Evolutionary conservation across 768 basidiomycete genomes (phyloP), one percentile per base, ranked within the genome.

Genomic region (Mycena sanguinolenta): DNA sequence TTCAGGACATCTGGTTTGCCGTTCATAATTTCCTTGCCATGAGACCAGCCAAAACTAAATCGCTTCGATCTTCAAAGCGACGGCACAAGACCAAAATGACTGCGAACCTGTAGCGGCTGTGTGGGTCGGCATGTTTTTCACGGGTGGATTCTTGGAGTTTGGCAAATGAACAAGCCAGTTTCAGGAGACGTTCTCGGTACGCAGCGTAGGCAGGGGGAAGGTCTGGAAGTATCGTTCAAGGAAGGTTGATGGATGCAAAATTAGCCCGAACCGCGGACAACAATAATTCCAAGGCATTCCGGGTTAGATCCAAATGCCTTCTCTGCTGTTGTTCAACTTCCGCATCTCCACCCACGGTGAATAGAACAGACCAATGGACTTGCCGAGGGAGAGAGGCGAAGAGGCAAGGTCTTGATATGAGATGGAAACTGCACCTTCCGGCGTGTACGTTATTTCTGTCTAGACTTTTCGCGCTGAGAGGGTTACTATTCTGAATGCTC

Each of bases 21-120:
- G 76, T 98, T 98, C 96, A 98, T 98, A 54, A 97, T 90, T 86
- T 98, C 97, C 91, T 98, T 98, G 63, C 97, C 97, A 81, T 97
- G 95, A 52, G 93, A 95, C 97, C 97, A 99, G n/a, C 97, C 97
- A 79, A 96, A 98, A 78, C 92, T 94, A 3, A 2, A n/a, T 1
- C 12, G 7, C 1, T 6, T 42, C 13, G 28, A 49, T n/a, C 14
- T 16, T 32, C 52, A n/a, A 30, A n/a, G n/a, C 19, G 7, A 5
- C n/a, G 1, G 42, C 25, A 58, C 21, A 23, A 16, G 25, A 57
- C 1, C 30, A 49, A 34, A 23, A 27, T 44, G 17, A 42, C 38
- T 23, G 25, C 86, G 59, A 70, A 93, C 92, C 93, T 93, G 77
- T 95, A 98, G 65, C 87, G 88, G 74, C 90, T 93, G 28, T 80